Percentiles rank a stretch among this genome's conserved stretches.
phyloP scores from a whole-genome alignment of 805 yeast species.

The Hanseniaspora thailandica region DNA sequence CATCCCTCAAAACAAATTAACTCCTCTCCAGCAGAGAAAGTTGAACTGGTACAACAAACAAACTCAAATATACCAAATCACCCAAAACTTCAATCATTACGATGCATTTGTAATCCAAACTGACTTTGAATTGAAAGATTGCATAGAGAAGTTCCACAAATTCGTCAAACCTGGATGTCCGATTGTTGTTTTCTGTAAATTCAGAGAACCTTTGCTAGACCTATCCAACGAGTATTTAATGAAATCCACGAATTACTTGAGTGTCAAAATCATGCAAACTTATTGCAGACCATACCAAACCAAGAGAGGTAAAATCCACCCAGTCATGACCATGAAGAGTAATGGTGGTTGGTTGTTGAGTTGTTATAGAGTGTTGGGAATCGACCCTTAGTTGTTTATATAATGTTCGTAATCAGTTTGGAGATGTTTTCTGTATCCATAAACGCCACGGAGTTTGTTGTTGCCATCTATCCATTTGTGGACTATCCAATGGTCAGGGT shows the following conservation, averaged over 20 bases:
- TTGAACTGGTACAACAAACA: constrained; percentile 35
- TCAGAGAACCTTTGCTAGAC: constrained; percentile 66
- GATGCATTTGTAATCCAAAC: constrained; percentile 69
- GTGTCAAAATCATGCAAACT: constrained; percentile 73
- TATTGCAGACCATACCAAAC: constrained; percentile 83
- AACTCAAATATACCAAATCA: constrained; percentile 38
- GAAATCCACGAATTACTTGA: constrained; percentile 58
- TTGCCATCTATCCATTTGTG: constrained; percentile 42
- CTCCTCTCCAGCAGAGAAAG: constrained; percentile 48
- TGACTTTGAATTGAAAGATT: constrained; percentile 54
- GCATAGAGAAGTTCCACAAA: constrained; percentile 51
- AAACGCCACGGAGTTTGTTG: constrained; percentile 45
- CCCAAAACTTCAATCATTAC: constrained; percentile 39
- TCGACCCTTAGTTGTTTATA: constrained; percentile 7
- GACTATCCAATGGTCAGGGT: constrained; percentile 35
- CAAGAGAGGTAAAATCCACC: constrained; percentile 87
- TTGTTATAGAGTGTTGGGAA: constrained; percentile 70
- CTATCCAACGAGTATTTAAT: constrained; percentile 53
- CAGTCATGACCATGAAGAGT: constrained; percentile 84
- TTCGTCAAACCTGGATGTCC: constrained; percentile 78
- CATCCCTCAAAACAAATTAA: constrained; percentile 49
- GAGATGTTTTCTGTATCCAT: constrained; percentile 41
- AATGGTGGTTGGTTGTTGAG: constrained; percentile 80
- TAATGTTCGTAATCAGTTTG: background rate
- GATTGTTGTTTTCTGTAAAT: constrained; percentile 67